Percentiles rank a stretch among this genome's conserved stretches.
Conservation (phyloP, 257 asterid species). For the Solanum commersonii region DNA sequence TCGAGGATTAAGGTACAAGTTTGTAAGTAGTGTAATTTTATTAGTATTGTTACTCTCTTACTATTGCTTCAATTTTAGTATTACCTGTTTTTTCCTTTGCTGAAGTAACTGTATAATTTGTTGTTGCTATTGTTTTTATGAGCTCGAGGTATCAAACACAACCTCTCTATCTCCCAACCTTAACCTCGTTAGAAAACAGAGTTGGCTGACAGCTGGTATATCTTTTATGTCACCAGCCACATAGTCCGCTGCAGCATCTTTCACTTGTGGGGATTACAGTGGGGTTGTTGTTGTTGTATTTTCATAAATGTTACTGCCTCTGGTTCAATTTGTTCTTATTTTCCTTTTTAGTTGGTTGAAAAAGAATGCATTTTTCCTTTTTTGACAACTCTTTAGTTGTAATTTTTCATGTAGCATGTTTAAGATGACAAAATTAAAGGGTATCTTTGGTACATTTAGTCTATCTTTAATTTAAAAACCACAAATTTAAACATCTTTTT, state of each 20-base stretch:
- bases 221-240: background rate
- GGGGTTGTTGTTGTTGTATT: background rate
- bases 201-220: background rate
- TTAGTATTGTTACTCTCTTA: background rate
- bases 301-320: background rate
- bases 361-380: background rate
- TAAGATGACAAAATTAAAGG: background rate
- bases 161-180: background rate
- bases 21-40: background rate
- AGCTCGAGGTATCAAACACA: background rate
- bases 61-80: background rate
- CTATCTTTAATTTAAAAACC: background rate
- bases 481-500: background rate
- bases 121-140: background rate
- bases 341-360: background rate
- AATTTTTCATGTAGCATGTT: background rate
- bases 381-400: background rate
- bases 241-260: no score
- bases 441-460: background rate
- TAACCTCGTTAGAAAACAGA: background rate
- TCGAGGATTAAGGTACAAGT: background rate
- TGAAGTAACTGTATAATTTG: background rate
- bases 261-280: background rate
- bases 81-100: background rate
- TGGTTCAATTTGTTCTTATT: background rate